phyloP scores from a whole-genome alignment of 202 grass and related monocot genomes.

The Zoysia matrella region DNA sequence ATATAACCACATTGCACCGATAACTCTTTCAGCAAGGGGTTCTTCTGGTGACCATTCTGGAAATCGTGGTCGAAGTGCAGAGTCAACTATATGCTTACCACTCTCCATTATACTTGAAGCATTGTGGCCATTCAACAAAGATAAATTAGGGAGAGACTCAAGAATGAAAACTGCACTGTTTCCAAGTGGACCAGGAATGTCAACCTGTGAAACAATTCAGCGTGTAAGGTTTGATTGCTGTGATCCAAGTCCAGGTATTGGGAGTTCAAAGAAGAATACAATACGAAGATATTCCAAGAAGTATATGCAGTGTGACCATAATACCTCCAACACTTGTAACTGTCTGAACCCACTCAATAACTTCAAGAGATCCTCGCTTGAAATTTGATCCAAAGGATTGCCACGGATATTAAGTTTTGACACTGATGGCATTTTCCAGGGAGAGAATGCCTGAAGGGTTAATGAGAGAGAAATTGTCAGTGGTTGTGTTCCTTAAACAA shows the following conservation, averaged over 20 bases:
- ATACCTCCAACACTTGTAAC: conserved; percentile 88
- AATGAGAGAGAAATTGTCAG: conserved; percentile 30
- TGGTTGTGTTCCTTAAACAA: neutral
- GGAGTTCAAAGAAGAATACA: conserved; percentile 7
- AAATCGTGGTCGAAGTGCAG: conserved; percentile 66
- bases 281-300: conserved; percentile 34
- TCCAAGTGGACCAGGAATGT: conserved; percentile 94
- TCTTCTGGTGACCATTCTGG: conserved; percentile 82
- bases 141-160: conserved; percentile 66
- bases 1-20: conserved; percentile 94
- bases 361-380: conserved; percentile 54
- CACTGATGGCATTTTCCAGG: conserved; percentile 56
- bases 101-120: conserved; percentile 62
- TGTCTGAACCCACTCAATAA: conserved; percentile 63
- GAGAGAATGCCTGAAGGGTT: conserved; percentile 69
- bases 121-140: conserved; percentile 73
- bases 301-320: conserved; percentile 24
- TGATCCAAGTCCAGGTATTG: conserved; percentile 14
- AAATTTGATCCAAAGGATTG: conserved; percentile 82
- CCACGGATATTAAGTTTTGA: conserved; percentile 83
- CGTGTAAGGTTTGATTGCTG: conserved; percentile 3
- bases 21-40: conserved; percentile 72
- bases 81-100: conserved; percentile 76
- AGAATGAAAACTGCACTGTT: conserved; percentile 72
- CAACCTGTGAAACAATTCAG: conserved; percentile 67